Evolutionary conservation across 345 rosid species (phyloP), one percentile per base, ranked within the genome.

Genomic region (Ceriops tagal): DNA sequence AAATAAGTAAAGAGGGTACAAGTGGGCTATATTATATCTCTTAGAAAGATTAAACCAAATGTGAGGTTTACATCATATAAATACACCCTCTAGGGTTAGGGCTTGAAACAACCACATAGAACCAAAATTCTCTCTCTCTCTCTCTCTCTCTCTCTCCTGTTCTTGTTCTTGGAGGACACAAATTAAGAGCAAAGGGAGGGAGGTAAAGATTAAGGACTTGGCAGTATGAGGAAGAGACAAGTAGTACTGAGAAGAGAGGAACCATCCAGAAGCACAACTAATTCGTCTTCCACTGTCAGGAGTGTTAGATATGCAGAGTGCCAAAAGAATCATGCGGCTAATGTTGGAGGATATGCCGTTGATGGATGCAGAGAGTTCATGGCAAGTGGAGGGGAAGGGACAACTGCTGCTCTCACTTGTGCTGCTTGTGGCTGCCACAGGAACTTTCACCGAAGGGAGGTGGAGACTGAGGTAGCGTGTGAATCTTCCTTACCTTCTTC

Each of bases 281-380:
- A 58, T 67, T 87, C 90, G 53, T 75, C 89, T 8, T 1, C 51
- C 69, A 78, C 81, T 4, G 31, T 71, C 3, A 83, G 84, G 78
- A 85, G 68, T 58, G 86, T 90, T 69, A 80, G 86, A 58, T 88
- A 90, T 65, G 82, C 73, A 32, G 96, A 90, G 87, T 88, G 96
- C 53, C 93, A 88, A 62, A 90, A 85, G 87, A 90, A 90, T 59
- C 91, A 88, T 53, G 96, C 93, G 1, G 93, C 89, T 22, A 76
- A 76, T 5, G 82, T 86, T 18, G 96, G 92, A 2, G 92, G 92
- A 16, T 82, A 82, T 58, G 92, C 90, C 8, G 88, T 90, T 5
- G 96, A 90, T 6, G 96, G 96, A 1, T 90, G 96, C 82, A 84
- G 93, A 30, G 96, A 90, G 79, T 90, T 88, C 83, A 85, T 88